Evolutionary conservation across 2,329 filamentous ascomycete species (phyloP), one percentile per base, ranked within the genome.

Genomic region (Zopfia rhizophila): DNA sequence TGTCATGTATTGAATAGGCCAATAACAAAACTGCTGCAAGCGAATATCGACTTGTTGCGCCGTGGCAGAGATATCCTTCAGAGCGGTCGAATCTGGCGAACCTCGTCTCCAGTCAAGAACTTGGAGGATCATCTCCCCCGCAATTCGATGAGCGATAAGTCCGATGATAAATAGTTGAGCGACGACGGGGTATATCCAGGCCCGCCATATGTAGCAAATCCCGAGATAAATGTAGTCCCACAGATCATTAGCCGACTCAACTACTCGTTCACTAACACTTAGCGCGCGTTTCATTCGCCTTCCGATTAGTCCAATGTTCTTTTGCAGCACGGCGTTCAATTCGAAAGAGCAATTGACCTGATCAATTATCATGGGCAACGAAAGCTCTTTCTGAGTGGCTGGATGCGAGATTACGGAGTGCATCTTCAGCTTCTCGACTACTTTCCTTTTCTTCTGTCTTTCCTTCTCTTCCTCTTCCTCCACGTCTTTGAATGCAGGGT

Each of bases 311-410:
- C 87, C 85, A 30, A 91, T 89, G 61, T 97, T 99, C 66, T 89
- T 93, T 61, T 96, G 91, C 57, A 99, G 78, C 27, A 96, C 78
- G 58, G 86, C 82, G 52, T 94, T 88, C 45, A 99, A 80, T 71
- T 99, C 95, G 76, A 87, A 91, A 0, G 92, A 91, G 80, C 94
- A 99, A 65, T 99, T 99, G 68, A 97, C 88, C 73, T 97, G 93
- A 60, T 92, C 91, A 56, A 97, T 83, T 47, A 97, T 92, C 45
- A 84, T 85, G 4, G 87, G 82, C 21, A 99, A 77, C 1, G 89
- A 88, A 51, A 85, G 82, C 69, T 99, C 94, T 62, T 96, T 93
- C 48, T 86, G 83, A 1, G 93, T 94, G 2, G 87, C 84, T 3
- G 83, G 76, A 64, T 89, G 89, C 56, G 86, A 86, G 41, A 89